Base-by-base conservation (phyloP, 1,139 yeast genomes). In the Saccharomycopsis crataegensis region DNA sequence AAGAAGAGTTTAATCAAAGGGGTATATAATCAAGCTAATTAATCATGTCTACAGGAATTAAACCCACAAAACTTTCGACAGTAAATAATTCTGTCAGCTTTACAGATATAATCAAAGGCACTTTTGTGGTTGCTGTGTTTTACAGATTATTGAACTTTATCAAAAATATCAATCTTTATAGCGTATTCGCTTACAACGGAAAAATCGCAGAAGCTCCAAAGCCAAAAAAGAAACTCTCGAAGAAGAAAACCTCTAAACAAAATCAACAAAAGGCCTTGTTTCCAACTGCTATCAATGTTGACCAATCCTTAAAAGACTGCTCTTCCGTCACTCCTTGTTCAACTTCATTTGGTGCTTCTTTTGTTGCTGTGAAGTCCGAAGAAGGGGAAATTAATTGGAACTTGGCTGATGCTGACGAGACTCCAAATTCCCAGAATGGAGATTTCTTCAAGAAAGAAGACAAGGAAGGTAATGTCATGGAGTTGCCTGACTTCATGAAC, bases 281-380 rank as follows among this genome's bases (percentile, higher is more conserved):
- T 33, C 58, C 58, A 9, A 32, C 11, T 28, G 41, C 16, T 28
- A 40, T 43, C n/a, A 46, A 31, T 9, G 49, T 56, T 11, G 58
- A 56, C 46, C 6, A 7, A 8, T 22, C 40, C 12, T 42, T 56
- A 11, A 38, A 42, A 12, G 43, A 16, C 11, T 41, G 43, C 28
- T 46, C 55, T 14, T 51, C 57, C 8, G 57, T 53, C 8, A 49
- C 49, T 17, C 57, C 58, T 6, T 56, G 58, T 38, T 49, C 53
- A 3, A 52, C 57, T 14, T 51, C 56, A 8, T 56, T 43, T 33
- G 52, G 51, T 37, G 55, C 57, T n/a, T 5, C 57, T 34, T 56
- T 53, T 40, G 45, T 56, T 12, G 53, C 58, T n/a, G 31, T 54
- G 28, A 56, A 54, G 36, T 12, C 43, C 16, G 57, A 56, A 22